phyloP scores from a whole-genome alignment of 768 basidiomycete species.

The Pleurotus djamor region DNA sequence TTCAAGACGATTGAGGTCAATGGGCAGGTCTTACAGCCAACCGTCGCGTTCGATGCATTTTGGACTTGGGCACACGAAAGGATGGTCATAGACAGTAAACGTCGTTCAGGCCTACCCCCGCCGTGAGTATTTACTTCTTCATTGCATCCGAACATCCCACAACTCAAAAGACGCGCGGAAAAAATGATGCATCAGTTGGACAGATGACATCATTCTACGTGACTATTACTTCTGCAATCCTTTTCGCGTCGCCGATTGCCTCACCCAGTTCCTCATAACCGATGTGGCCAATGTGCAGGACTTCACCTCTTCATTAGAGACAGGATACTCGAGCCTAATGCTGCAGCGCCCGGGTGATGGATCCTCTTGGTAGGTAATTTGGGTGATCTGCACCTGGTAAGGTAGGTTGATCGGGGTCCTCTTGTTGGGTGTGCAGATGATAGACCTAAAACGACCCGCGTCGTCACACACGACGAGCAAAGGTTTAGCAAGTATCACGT shows the following conservation, averaged over 20 bases:
- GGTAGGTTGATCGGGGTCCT: too few relatives aligned
- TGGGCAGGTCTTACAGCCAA: conserved; percentile 38
- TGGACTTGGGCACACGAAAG: conserved; percentile 59
- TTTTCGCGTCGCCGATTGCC: conserved; percentile 71
- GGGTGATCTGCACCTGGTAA: too few relatives aligned
- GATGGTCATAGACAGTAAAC: conserved; percentile 53
- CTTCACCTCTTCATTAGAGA: too few relatives aligned
- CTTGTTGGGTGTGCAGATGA: too few relatives aligned
- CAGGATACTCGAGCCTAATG: too few relatives aligned
- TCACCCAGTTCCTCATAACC: conserved; percentile 63
- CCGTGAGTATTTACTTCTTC: conserved; percentile 38
- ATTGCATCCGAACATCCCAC: background rate
- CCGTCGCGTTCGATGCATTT: conserved; percentile 58
- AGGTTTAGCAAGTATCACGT: too few relatives aligned
- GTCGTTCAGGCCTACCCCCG: conserved; percentile 42
- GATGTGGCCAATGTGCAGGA: too few relatives aligned
- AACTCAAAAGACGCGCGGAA: conserved; percentile 6
- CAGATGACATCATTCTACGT: conserved; percentile 55
- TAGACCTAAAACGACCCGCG: too few relatives aligned
- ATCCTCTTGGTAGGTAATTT: too few relatives aligned
- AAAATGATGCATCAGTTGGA: conserved; percentile 51
- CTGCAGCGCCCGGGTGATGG: too few relatives aligned
- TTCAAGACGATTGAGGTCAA: conserved; percentile 28
- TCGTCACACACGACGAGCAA: too few relatives aligned
- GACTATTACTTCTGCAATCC: conserved; percentile 69